Evolutionary conservation across 176 grass and related monocot species (phyloP), one percentile per base, ranked within the genome.

Genomic region (Themeda triandra): DNA sequence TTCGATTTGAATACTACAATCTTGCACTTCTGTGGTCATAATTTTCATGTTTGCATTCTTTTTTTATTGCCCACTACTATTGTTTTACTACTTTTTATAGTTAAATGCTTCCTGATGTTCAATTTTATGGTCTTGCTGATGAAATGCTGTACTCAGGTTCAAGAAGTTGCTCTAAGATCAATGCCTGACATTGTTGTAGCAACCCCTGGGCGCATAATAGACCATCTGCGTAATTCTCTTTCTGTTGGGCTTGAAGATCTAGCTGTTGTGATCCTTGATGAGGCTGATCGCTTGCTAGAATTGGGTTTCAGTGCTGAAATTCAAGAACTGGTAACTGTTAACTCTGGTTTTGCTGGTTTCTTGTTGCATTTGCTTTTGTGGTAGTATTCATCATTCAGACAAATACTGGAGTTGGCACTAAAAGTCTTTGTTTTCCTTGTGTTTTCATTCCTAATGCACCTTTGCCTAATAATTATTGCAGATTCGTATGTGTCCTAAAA

Each of bases 101-200:
- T 69, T 40, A 66, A 75, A 42, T 15, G 32, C 13, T 63, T 29
- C 44, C 19, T 4, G 32, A 51, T 41, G 82, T 49, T 28, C 48
- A 11, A 13, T 27, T 18, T 64, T 21, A 63, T 25, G 63, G 37
- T 83, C 31, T 76, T 76, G 37, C 40, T 81, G 77, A 85, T 49
- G 40, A 60, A 81, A 76, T 71, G 21, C 51, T 85, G 13, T 64
- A 76, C 73, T 31, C 86, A 97, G 95, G 82, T 90, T 56, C 95
- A 98, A 91, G 93, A 98, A 80, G 89, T 90, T 58, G 92, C 91
- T 36, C 85, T 98, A 79, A 95, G 96, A 84, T 95, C 96, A 59
- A 93, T 93, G 89, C 96, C 96, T 90, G 96, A 98, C 78, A 98
- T 98, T 64, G 96, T 98, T 42, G 96, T 98, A 70, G 93, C 93